Evolutionary conservation across 139 green algal genomes (phyloP), one percentile per base, ranked within the genome.

Genomic region (Yamagishiella unicocca): DNA sequence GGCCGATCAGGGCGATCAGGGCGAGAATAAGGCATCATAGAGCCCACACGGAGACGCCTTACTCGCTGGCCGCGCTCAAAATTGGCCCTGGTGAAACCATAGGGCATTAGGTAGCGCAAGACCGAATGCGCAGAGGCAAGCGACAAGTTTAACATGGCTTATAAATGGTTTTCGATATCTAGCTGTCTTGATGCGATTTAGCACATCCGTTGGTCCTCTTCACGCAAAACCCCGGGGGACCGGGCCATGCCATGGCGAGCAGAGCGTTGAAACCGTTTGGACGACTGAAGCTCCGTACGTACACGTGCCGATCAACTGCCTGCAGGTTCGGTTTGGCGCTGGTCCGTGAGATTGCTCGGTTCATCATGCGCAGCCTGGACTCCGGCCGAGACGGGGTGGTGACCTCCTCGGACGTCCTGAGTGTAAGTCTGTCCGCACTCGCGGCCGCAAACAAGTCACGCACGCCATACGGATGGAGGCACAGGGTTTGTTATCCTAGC

Each of bases 271-370:
- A 12, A 17, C 14, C 50, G 50, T 17, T 25, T 58, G 50, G 12
- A 17, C 50, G 17, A 12, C 17, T 17, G 17, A 58, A 58, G 50
- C 50, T 58, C 17, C 17, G 14, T 12, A 58, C 50, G 50, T 17
- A 58, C 17, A 17, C 17, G 50, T 17, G 12, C 50, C 12, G 12
- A 58, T 58, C 14, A 12, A 17, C 38, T 78, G 40, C 43, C 14
- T 62, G 33, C 43, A 85, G 79, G 79, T 85, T 85, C 58, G n/a
- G 43, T 7, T 2, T 85, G 40, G 21, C 77, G 8, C 68, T 87
- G 37, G 14, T 80, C 0, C 67, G 82, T 2, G 82, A 87, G 82
- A 43, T 55, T 29, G 12, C 9, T 2, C 50, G 37, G 2, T 43
- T 55, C 33, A 21, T 43, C 5, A 70, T 87, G 82, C 33, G 50